Base-by-base conservation (phyloP, 1,284 basidiomycete species). In the Mycena citricolor region DNA sequence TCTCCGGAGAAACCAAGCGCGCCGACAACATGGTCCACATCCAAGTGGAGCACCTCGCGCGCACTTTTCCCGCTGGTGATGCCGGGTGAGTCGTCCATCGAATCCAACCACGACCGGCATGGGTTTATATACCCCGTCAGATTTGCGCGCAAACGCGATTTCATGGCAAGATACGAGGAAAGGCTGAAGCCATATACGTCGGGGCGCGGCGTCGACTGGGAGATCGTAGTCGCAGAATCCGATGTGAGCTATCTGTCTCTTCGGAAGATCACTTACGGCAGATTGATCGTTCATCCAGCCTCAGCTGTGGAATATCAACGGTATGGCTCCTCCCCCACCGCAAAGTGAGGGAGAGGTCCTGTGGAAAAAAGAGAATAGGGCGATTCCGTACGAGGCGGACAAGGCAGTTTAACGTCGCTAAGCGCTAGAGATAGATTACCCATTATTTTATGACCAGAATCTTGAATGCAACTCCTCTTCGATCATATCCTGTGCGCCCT, bases 281-380 rank as follows among this genome's bases (percentile, higher is more conserved):
- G n/a, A 13, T 14, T n/a, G n/a, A n/a, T 33, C 14, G 32, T 14
- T 19, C 14, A 3, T 5, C 2, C 28, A 59, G 57, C 49, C 47
- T 22, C 29, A 30, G 1, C 44, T 55, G 4, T 59, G 57, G 57
- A 54, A 54, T 19, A 41, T 47, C 32, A 57, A 59, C 20, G 57
- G 57, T 2, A 25, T 54, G 14, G 41, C 36, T 13, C 51, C 56
- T n/a, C 57, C 57, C 2, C 31, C 29, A 5, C 21, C 40, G 8
- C 36, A 38, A 11, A 41, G 46, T 10, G 57, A 57, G 17, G 48
- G 36, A 11, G 44, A 42, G 20, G 21, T 32, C 6, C 19, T 49
- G 4, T 58, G 57, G 57, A 53, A 44, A 34, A 48, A 44, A 14
- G 43, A 52, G 35, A 56, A 57, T 34, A 44, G 44, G 20, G 44